These are phyloP conservation scores for Lasiodiplodia citricola DNA, from an alignment of 2,329 filamentous ascomycete genomes.

Conservation along the genomic window DNA sequence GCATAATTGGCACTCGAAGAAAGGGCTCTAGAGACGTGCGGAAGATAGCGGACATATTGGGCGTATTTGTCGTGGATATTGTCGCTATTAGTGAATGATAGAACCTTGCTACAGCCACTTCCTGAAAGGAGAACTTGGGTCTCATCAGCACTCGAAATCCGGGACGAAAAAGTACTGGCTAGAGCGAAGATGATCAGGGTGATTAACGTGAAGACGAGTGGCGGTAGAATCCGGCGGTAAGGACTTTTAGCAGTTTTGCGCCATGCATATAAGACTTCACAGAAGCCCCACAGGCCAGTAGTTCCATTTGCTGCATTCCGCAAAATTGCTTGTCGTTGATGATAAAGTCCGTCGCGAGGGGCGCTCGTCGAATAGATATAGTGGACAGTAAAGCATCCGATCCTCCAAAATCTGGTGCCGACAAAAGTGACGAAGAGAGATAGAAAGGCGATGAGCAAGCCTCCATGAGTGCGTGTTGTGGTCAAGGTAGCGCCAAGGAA, in stretches of 20 bases:
- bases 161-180: slow-evolving; percentile 3
- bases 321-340: neutral
- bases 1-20: neutral
- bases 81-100: neutral
- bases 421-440: neutral
- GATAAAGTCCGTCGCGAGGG: neutral
- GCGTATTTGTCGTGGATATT: neutral
- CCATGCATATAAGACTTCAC: neutral
- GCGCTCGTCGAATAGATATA: neutral
- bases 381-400: neutral
- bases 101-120: neutral
- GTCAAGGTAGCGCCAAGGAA: neutral
- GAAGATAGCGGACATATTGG: neutral
- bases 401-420: slow-evolving; percentile 1
- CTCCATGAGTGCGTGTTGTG: neutral
- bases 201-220: neutral
- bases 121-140: neutral
- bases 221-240: neutral
- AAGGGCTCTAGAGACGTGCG: neutral
- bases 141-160: neutral
- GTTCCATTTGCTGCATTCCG: neutral
- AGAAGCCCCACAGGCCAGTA: neutral
- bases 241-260: neutral
- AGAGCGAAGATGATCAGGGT: neutral
- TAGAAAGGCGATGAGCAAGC: neutral